Evolutionary conservation across 495 filamentous ascomycete species (phyloP).

Genomic region (Penicillium atrosanguineum): DNA sequence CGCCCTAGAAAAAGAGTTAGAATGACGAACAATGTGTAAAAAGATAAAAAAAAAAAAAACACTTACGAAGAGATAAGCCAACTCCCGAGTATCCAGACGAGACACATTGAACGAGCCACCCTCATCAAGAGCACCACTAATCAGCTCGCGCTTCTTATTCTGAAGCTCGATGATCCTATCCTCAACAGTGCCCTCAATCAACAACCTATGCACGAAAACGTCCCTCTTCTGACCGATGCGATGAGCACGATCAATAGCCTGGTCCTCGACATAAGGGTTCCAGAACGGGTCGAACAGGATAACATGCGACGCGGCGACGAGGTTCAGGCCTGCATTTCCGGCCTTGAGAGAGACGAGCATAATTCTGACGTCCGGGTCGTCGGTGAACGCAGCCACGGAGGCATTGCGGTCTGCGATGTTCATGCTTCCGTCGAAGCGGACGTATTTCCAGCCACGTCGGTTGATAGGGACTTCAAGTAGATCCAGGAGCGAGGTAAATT

Average conservation of each 20-base stretch:
- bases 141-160: slow-evolving; percentile 74
- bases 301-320: slow-evolving; percentile 81
- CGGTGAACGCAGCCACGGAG: slow-evolving; percentile 70
- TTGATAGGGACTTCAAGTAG: slow-evolving; percentile 85
- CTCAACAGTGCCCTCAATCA: slow-evolving; percentile 79
- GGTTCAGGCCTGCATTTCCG: slow-evolving; percentile 87
- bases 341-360: slow-evolving; percentile 90
- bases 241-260: slow-evolving; percentile 91
- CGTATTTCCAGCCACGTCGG: slow-evolving; percentile 59
- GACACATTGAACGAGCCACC: slow-evolving; percentile 62
- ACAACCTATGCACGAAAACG: slow-evolving; percentile 78
- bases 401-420: slow-evolving; percentile 61
- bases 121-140: slow-evolving; percentile 81
- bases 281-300: slow-evolving; percentile 95
- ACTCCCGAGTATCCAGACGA: slow-evolving; percentile 59
- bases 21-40: background rate
- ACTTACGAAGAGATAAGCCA: slow-evolving; percentile 72
- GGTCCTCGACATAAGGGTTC: slow-evolving; percentile 94
- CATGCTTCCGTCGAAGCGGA: slow-evolving; percentile 90
- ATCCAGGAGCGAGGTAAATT: slow-evolving; percentile 89
- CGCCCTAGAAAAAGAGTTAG: slow-evolving; percentile 14
- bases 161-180: slow-evolving; percentile 87
- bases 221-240: slow-evolving; percentile 77
- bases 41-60: background rate
- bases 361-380: slow-evolving; percentile 61